Evolutionary conservation across 2,329 filamentous ascomycete genomes (phyloP), one percentile per base, ranked within the genome.

Genomic region (Xylariaceae sp.): DNA sequence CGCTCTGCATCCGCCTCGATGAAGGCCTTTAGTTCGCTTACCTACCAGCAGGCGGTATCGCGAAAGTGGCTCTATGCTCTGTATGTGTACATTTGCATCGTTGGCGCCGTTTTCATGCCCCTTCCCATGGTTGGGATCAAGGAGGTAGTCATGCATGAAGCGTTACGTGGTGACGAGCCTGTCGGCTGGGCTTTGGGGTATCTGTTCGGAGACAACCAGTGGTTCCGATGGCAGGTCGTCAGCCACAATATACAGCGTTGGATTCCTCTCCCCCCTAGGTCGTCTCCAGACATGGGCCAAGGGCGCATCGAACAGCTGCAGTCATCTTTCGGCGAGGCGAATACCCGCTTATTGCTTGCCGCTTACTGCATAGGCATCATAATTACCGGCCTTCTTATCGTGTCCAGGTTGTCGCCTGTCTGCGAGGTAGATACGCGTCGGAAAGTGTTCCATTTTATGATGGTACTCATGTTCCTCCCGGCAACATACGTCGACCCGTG

Each of bases 381-480:
- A 13, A 71, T 83, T 13, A 71, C 85, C 1, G 94, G 93, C 0
- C 80, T 97, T 42, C 76, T 85, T 8, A 79, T 89, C 3, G 90
- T 97, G 6, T 84, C 94, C 55, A 84, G 81, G 48, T 82, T 96
- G 44, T 89, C 88, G 47, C 79, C 85, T 2, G 78, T 90, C 53
- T 92, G 89, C 66, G 92, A 97, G 74, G 93, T 99, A 51, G 94
- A 99, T 75, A 99, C 94, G 1, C 85, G 94, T 53, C 86, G 94
- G 54, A 99, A 99, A 74, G 90, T 97, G 23, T 99, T 99, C 73
- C 94, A 99, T 74, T 95, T 95, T 67, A 96, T 93, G 82, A 97
- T 97, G 89, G 93, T 97, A 6, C 86, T 86, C 58, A 97, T 99
- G 90, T 87, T 99, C 58, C 80, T 97, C 1, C 92, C 94, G 0